These are phyloP conservation scores for Schwanniomyces vanrijiae DNA, from an alignment of 805 yeast species.

Conservation along the genomic window DNA sequence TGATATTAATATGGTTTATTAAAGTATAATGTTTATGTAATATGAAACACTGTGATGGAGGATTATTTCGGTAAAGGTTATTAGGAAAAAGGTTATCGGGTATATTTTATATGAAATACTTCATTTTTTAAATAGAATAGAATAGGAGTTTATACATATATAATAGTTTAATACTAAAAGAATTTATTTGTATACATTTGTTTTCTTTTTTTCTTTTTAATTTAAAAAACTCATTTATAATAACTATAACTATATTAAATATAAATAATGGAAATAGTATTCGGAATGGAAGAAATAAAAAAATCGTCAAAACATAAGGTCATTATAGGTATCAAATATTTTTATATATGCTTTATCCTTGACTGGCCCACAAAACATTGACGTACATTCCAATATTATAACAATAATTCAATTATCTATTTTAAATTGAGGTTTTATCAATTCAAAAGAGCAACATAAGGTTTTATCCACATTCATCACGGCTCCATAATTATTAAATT, in stretches of 20 bases:
- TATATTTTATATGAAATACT: not conserved
- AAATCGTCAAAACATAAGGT: not conserved
- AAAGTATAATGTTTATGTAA: constrained; percentile 23
- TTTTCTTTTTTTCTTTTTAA: too few species aligned
- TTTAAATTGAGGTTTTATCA: constrained; percentile 51
- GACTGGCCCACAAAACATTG: not conserved
- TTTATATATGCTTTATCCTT: not conserved
- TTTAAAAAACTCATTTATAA: not conserved
- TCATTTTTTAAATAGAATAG: not conserved
- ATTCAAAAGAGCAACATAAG: constrained; percentile 69
- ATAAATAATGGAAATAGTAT: not conserved
- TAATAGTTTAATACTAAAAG: not conserved
- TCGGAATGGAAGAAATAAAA: not conserved
- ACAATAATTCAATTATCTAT: not conserved
- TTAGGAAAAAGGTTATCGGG: not conserved
- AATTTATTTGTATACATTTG: too few species aligned
- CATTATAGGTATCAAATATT: not conserved
- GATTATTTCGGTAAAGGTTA: not conserved
- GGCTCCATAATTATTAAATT: constrained; percentile 78
- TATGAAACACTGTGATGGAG: constrained; percentile 18
- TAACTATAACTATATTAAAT: not conserved
- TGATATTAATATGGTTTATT: constrained; percentile 36
- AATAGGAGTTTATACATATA: not conserved
- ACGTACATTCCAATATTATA: constrained; percentile 1
- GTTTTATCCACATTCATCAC: constrained; percentile 71